These are phyloP conservation scores for Glomus cerebriforme DNA, from an alignment of 192 early-diverging fungal species.

Conservation along the genomic window DNA sequence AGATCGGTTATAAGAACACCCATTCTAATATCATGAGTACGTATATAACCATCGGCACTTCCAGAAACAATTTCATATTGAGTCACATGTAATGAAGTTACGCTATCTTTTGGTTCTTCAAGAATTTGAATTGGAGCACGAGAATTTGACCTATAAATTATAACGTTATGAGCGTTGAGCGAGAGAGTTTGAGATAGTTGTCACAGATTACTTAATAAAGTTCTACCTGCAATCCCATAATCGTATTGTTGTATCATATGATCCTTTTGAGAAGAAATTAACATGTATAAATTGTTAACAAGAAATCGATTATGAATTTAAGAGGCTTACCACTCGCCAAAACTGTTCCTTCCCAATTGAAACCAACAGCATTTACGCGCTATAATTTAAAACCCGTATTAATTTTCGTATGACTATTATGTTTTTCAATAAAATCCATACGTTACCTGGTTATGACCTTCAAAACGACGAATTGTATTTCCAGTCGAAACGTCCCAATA, in stretches of 20 bases:
- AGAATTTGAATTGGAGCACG: constrained; percentile 79
- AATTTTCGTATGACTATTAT: too few relatives aligned
- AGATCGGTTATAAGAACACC: constrained; percentile 70
- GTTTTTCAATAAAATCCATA: too few relatives aligned
- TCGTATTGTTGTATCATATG: constrained; percentile 71
- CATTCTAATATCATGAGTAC: constrained; percentile 85
- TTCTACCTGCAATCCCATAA: constrained; percentile 77
- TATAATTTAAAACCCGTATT: constrained; percentile 26
- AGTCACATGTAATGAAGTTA: constrained; percentile 74
- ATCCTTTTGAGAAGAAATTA: constrained; percentile 39
- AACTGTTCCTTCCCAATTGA: constrained; percentile 77
- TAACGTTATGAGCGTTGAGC: neutral
- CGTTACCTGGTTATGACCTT: constrained; percentile 74
- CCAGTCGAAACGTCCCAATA: constrained; percentile 87
- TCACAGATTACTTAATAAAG: neutral
- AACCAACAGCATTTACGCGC: constrained; percentile 81
- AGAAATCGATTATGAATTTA: neutral
- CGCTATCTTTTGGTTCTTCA: constrained; percentile 83
- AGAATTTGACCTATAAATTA: constrained; percentile 48
- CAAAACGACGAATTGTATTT: constrained; percentile 67
- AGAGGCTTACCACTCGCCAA: constrained; percentile 72
- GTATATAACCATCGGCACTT: constrained; percentile 78
- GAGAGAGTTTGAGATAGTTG: neutral
- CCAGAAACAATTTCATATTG: constrained; percentile 76
- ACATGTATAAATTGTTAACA: neutral